Base-by-base conservation (phyloP, 441 rosid genomes). In the Omphalea diandra region DNA sequence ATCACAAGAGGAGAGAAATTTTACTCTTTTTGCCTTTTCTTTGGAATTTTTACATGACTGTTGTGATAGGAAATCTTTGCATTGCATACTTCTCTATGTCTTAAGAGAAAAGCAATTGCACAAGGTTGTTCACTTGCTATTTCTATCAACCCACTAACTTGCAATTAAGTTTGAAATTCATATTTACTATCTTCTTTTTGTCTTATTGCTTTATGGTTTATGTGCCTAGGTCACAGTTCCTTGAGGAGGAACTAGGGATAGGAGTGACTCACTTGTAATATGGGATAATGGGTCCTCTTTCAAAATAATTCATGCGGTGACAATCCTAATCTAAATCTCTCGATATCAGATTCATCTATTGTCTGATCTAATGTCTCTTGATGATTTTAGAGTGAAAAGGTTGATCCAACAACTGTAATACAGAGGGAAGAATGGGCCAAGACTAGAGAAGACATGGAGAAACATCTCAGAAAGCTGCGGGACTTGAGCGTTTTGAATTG, bases 361-460 rank as follows among this genome's bases (percentile, higher is more conserved):
- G 22, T 43, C 54, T 83, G 35, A 73, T 59, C 46, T 36, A 44
- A 27, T 20, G 55, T 67, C 6, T 66, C 24, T 47, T 43, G 1
- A 12, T 73, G 61, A 67, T 80, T 77, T 32, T 77, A 91, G 97
- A 77, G 86, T 1, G 85, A 87, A 77, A 85, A 71, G 81, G 92
- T 82, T 31, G 90, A 90, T 71, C 90, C 98, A 1, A 82, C 91
- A 50, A 83, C 90, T 1, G 93, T 91, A 12, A 87, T 94, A 75
- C 88, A 88, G 77, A 87, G 82, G 80, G 89, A 90, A 85, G 96
- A 94, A 75, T 94, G 97, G 97, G 82, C 55, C 27, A 85, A 83
- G 82, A 77, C 81, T 17, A 83, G 93, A 64, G 74, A 79, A 82
- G 96, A 94, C 65, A 90, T 94, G 96, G 97, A 94, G 83, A 91